phyloP scores from a whole-genome alignment of 2,329 filamentous ascomycete genomes.

The Aspergillaceae sp. region DNA sequence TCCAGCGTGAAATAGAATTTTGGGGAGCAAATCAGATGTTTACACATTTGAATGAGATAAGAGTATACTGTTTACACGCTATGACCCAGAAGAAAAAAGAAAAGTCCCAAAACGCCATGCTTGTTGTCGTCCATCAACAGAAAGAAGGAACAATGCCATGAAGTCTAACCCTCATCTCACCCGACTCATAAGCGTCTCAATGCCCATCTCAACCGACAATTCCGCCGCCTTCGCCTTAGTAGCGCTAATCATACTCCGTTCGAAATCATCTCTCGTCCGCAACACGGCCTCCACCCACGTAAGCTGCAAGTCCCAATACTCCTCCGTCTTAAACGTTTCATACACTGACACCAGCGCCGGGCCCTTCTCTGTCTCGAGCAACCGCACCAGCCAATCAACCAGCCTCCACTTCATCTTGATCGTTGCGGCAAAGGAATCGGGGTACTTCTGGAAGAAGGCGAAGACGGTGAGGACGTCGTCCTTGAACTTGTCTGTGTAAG shows the following conservation, averaged over 20 bases:
- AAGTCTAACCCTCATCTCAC: conserved; percentile 51
- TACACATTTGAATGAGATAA: too few relatives aligned
- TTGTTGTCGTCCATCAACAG: conserved; percentile 4
- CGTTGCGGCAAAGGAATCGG: conserved; percentile 58
- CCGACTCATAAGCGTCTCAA: conserved; percentile 91
- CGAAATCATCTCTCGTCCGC: conserved; percentile 82
- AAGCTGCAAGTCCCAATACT: conserved; percentile 90
- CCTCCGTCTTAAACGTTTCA: conserved; percentile 66
- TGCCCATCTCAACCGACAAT: conserved; percentile 67
- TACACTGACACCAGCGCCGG: conserved; percentile 68
- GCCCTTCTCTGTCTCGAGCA: conserved; percentile 68
- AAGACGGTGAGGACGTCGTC: conserved; percentile 88
- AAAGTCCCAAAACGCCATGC: conserved; percentile 12
- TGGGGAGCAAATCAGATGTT: too few relatives aligned
- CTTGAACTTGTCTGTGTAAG: conserved; percentile 86
- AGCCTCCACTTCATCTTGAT: conserved; percentile 92
- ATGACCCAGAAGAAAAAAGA: not conserved
- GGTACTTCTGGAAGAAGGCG: conserved; percentile 69
- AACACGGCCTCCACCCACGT: conserved; percentile 93
- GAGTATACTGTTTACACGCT: too few relatives aligned
- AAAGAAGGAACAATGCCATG: not conserved
- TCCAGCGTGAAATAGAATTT: not conserved
- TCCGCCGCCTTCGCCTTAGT: conserved; percentile 86
- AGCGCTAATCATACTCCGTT: conserved; percentile 75
- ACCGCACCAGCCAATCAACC: conserved; percentile 70